Base-by-base conservation (phyloP, 1,284 basidiomycete genomes). In the Apiotrichum montevideense region DNA sequence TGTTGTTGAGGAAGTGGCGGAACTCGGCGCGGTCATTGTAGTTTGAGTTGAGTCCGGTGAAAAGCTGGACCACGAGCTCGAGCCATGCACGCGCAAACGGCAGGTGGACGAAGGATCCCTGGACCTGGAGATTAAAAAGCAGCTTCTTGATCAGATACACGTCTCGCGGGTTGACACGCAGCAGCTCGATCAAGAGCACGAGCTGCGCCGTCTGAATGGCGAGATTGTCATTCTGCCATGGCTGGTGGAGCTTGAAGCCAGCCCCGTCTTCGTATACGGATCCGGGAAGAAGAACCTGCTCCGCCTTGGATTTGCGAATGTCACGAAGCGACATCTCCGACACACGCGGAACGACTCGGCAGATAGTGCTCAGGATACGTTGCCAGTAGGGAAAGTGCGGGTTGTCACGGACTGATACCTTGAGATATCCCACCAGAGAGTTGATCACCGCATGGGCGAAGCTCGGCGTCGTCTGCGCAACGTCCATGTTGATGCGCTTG, bases 11-110 rank as follows among this genome's bases (percentile, higher is more conserved):
- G 32, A 88, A 80, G 43, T 85, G 72, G 1, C 82, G 81, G 21
- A 90, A 75, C 65, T 90, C 88, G 41, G 80, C 80, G n/a, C 85
- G 79, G 65, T 88, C 86, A 65, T 83, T 88, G 56, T 88, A 79
- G 73, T 88, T 86, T 32, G 87, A 79, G n/a, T 87, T 85, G 78
- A 89, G 82, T 2, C 82, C 84, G 14, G 83, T 80, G 67, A 90
- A 88, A 7, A 88, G 79, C 63, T 87, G 84, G 4, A 82, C 81
- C n/a, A 87, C 79, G 35, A 89, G 77, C 6, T 87, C 76, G 39
- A 90, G 69, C 75, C 89, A 84, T 57, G 86, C 88, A 21, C 87
- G 80, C 1, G 85, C 82, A 34, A 90, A 73, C 4, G 65, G 62
- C 61, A 49, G 62, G 63, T 69, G 53, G 3, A 59, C 49, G 44